A percentile compares a stretch with the other conserved stretches of the same genome.
These are phyloP conservation scores for Vitis riparia DNA, from an alignment of 164 flowering plant genomes.

Conservation along the genomic window DNA sequence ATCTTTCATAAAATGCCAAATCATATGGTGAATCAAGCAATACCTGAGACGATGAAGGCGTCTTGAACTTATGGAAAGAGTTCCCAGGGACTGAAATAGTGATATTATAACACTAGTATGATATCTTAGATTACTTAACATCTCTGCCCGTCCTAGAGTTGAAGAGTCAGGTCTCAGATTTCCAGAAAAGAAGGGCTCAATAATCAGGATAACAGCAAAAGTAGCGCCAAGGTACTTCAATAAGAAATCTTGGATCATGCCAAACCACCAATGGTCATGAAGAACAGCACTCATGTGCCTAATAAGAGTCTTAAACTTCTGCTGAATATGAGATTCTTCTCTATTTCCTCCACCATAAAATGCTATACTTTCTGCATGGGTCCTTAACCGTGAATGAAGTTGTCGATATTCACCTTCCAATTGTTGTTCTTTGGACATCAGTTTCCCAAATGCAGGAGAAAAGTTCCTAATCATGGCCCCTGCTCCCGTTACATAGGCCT, in stretches of 20 bases:
- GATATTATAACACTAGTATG: conserved; percentile 98
- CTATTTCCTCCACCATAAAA: conserved; percentile 95
- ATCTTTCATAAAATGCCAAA: neutral
- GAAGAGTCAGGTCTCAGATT: conserved; percentile 82
- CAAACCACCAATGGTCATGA: conserved; percentile 99
- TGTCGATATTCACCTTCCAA: conserved; percentile 97
- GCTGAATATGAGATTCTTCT: conserved; percentile 87
- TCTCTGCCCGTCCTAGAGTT: conserved; percentile 94
- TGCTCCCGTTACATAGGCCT: conserved; percentile 94
- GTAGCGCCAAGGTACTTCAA: conserved; percentile 99
- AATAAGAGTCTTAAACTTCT: conserved; percentile 73
- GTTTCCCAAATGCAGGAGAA: conserved; percentile 93
- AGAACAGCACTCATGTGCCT: conserved; percentile 76
- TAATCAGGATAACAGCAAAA: conserved; percentile 89
- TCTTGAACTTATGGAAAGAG: conserved; percentile 92
- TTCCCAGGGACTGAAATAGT: conserved; percentile 89
- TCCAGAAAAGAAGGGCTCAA: conserved; percentile 98
- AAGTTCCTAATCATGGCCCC: conserved; percentile 79
- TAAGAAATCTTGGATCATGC: conserved; percentile 98
- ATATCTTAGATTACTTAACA: conserved; percentile 97
- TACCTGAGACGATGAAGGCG: conserved; percentile 95
- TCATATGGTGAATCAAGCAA: conserved; percentile 6
- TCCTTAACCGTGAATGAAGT: conserved; percentile 93
- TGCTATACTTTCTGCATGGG: conserved; percentile 96
- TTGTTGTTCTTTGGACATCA: conserved; percentile 95